A percentile compares a stretch with the other conserved stretches of the same genome.
These are phyloP conservation scores for Suillus bovinus DNA, from an alignment of 768 basidiomycete genomes.

Conservation along the genomic window DNA sequence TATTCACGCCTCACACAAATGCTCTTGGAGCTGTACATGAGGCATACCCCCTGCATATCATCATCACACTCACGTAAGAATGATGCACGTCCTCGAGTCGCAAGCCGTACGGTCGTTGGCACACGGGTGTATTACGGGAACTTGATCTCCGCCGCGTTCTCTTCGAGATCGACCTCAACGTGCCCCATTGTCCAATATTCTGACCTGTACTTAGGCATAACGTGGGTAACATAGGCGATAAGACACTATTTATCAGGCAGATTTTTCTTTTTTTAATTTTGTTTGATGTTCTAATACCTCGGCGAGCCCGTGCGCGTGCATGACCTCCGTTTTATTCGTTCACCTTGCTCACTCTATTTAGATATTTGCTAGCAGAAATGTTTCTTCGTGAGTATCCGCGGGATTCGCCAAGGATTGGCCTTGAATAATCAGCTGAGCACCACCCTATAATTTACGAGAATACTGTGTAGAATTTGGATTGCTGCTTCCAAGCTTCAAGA, in stretches of 20 bases:
- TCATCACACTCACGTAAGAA: neutral
- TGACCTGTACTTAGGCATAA: neutral
- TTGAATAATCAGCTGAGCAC: neutral
- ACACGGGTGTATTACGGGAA: neutral
- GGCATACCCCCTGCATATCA: neutral
- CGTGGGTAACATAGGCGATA: neutral
- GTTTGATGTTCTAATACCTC: neutral
- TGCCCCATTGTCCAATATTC: neutral
- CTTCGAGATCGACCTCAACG: neutral
- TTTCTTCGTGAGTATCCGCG: neutral
- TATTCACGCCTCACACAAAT: neutral
- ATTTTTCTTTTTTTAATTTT: neutral
- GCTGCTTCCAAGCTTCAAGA: neutral
- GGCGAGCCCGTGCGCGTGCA: neutral
- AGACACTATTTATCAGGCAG: neutral
- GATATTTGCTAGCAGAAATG: neutral
- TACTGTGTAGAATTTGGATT: neutral
- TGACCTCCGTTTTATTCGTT: neutral
- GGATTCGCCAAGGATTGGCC: neutral
- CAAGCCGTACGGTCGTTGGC: neutral
- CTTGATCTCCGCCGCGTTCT: neutral
- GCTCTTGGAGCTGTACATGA: neutral
- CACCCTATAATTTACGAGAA: neutral
- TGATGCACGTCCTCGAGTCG: neutral
- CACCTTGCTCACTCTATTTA: neutral